Evolutionary conservation across 192 early-diverging fungal species (phyloP).

Genomic region (Backusella parvicylindrica): DNA sequence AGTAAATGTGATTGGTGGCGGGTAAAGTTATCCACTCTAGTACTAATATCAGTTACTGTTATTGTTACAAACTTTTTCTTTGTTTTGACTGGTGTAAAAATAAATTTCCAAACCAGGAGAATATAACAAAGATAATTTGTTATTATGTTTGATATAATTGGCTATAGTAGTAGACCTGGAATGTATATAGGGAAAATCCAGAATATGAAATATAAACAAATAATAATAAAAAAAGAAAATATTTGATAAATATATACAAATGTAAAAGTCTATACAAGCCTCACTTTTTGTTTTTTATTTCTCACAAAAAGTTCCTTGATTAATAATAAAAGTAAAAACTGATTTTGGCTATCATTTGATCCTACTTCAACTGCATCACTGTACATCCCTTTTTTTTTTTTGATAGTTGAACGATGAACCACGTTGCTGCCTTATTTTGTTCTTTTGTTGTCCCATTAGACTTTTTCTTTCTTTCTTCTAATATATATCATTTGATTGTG

Average conservation of each 20-base stretch:
- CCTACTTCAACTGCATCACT: not conserved
- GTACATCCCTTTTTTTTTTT: not conserved
- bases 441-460: not conserved
- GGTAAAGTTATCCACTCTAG: too few relatives aligned
- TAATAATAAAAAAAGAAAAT: not conserved
- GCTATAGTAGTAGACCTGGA: not conserved
- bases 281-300: not conserved
- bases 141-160: not conserved
- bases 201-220: not conserved
- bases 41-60: too few relatives aligned
- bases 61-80: too few relatives aligned
- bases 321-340: too few relatives aligned
- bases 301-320: not conserved
- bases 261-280: not conserved
- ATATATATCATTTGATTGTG: not conserved
- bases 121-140: too few relatives aligned
- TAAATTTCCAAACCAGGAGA: too few relatives aligned
- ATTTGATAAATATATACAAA: not conserved
- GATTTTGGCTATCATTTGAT: not conserved
- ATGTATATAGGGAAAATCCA: not conserved
- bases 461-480: not conserved
- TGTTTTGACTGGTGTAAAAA: too few relatives aligned
- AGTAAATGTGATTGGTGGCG: too few relatives aligned
- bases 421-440: not conserved
- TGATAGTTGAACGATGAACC: not conserved